Evolutionary conservation across 2,329 filamentous ascomycete species (phyloP).

Genomic region (Arachnomyces sp.): DNA sequence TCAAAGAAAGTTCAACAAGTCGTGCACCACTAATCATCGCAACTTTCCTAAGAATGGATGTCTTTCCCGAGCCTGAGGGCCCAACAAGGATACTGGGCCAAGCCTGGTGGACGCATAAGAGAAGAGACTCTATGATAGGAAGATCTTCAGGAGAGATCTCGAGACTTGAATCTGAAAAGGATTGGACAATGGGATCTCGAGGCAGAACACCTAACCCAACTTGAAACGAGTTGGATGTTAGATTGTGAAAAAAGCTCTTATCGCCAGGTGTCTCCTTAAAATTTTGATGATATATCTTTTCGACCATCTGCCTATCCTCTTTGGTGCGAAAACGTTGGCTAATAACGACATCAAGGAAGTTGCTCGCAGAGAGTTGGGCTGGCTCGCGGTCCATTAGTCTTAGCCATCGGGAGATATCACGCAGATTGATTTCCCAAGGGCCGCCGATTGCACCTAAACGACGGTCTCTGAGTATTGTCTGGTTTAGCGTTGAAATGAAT

Average conservation of each 20-base stretch:
- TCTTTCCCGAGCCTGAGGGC: slow-evolving; percentile 79
- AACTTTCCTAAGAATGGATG: slow-evolving; percentile 67
- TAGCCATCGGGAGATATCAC: slow-evolving; percentile 84
- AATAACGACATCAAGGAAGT: slow-evolving; percentile 77
- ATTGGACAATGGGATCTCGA: slow-evolving; percentile 45
- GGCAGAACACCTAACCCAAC: slow-evolving; percentile 67
- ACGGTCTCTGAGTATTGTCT: slow-evolving; percentile 54
- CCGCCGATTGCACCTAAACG: slow-evolving; percentile 53
- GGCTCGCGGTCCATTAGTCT: slow-evolving; percentile 58
- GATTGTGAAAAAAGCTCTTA: slow-evolving; percentile 64
- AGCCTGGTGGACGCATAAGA: slow-evolving; percentile 77
- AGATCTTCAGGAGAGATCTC: slow-evolving; percentile 42
- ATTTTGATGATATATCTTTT: slow-evolving; percentile 57
- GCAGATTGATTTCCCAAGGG: slow-evolving; percentile 93
- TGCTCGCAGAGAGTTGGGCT: slow-evolving; percentile 55
- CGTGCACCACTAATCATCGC: slow-evolving; percentile 71
- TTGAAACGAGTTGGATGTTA: slow-evolving; percentile 61
- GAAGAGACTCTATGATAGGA: slow-evolving; percentile 71
- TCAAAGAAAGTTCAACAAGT: slow-evolving; percentile 78
- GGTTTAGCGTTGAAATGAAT: slow-evolving; percentile 75
- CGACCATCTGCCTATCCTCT: slow-evolving; percentile 59
- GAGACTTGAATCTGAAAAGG: slow-evolving; percentile 25
- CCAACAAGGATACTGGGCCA: slow-evolving; percentile 88
- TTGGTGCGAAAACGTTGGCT: slow-evolving; percentile 75
- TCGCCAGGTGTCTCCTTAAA: slow-evolving; percentile 48